Base-by-base conservation (phyloP, 208 protist species). In the Leptomonas pyrrhocoris region DNA sequence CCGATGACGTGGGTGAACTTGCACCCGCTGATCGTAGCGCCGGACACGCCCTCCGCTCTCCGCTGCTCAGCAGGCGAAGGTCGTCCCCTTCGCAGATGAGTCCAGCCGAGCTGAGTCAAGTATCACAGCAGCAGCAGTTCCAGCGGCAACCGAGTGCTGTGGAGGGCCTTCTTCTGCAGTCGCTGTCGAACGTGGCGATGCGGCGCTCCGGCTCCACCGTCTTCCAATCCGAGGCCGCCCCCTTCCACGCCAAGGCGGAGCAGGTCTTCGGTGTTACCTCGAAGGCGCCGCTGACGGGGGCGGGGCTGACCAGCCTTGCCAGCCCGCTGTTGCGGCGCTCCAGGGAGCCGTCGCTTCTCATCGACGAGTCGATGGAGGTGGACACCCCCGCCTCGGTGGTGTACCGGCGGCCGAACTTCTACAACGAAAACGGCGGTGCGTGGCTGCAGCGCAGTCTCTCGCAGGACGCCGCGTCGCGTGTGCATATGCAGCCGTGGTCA, bases 261-360 rank as follows among this genome's bases (percentile, higher is more conserved):
- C 21, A 9, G 23, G 40, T 49, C 13, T 49, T 36, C 18, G 56
- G 56, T 12, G 38, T 49, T 1, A 49, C 56, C 21, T 27, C 54
- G n/a, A 59, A 59, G 12, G 6, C 38, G 12, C 38, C 40, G 40
- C 21, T 34, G 40, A 50, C n/a, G 18, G 8, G 4, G 0, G 38
- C 56, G 7, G 63, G 49, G 63, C 53, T 65, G 18, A 61, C 71
- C 4, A 77, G 40, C 42, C 40, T 77, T 9, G 63, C 71, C n/a
- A 46, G 48, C 2, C 46, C 48, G 38, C 56, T 28, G 36, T 46
- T 67, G 54, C 62, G 12, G 54, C 62, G 12, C 34, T 60, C 46
- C 13, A 46, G 25, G 0, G 71, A 77, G 27, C 46, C 40, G 19
- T 77, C 71, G 45, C 28, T 71, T 16, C 28, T 71, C 13, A 21